Conservation (phyloP, 352 stramenopile genomes). For the Phytophthora cryptogea region DNA sequence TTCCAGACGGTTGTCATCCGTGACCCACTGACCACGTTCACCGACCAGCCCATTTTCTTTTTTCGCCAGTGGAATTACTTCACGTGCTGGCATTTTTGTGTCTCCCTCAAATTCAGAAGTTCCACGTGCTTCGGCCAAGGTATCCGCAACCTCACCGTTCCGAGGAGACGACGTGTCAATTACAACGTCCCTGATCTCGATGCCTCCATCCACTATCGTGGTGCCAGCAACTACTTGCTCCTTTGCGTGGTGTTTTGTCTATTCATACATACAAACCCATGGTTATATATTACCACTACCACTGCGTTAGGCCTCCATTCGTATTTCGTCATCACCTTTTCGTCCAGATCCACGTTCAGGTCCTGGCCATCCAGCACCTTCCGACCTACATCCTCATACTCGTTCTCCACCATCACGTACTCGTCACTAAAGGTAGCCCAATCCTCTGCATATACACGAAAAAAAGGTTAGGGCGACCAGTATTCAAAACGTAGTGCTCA, state of each 20-base stretch:
- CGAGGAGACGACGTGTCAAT: conserved; percentile 41
- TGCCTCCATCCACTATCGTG: conserved; percentile 29
- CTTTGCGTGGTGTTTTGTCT: conserved; percentile 29
- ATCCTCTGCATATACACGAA: conserved; percentile 42
- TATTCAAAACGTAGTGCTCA: neutral
- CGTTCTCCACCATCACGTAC: conserved; percentile 83
- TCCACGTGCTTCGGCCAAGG: neutral
- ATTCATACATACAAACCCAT: conserved; percentile 3
- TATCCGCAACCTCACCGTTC: conserved; percentile 9
- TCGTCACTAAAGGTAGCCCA: conserved; percentile 78
- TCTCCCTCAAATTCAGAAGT: conserved; percentile 15
- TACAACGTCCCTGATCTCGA: conserved; percentile 40
- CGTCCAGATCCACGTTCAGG: conserved; percentile 46
- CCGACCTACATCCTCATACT: conserved; percentile 79
- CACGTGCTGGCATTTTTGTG: conserved; percentile 29
- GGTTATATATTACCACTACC: conserved; percentile 4
- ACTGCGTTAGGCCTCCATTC: neutral
- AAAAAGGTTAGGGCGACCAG: too few relatives aligned
- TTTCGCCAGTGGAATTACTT: conserved; percentile 33
- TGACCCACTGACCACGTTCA: conserved; percentile 52
- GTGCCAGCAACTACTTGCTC: conserved; percentile 9
- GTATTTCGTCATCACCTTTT: conserved; percentile 28
- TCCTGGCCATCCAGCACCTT: conserved; percentile 69
- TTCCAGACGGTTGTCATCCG: conserved; percentile 67
- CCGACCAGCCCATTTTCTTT: conserved; percentile 41